Percentiles rank a stretch among this genome's conserved stretches.
These are phyloP conservation scores for Phytophthora boehmeriae DNA, from an alignment of 352 stramenopile species.

Conservation along the genomic window DNA sequence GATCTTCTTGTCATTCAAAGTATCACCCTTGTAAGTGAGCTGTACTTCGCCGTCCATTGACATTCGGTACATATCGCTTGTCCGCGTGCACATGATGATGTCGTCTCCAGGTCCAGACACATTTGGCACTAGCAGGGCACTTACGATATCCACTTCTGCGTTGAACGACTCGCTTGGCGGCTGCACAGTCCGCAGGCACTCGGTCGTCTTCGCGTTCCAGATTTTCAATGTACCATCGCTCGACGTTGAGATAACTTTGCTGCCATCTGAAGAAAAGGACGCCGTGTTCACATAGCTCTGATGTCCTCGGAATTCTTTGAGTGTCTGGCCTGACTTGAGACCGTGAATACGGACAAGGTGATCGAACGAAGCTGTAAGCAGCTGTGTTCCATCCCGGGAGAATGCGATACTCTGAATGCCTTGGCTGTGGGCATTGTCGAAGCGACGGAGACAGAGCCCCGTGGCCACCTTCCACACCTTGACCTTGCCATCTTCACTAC, in stretches of 20 bases:
- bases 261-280: constrained; percentile 76
- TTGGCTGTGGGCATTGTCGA: constrained; percentile 82
- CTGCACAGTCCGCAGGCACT: constrained; percentile 80
- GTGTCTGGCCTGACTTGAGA: constrained; percentile 88
- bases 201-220: constrained; percentile 88
- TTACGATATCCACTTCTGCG: constrained; percentile 83
- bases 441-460: constrained; percentile 90
- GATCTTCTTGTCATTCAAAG: constrained; percentile 61
- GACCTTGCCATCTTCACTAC: constrained; percentile 85
- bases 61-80: constrained; percentile 81
- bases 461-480: constrained; percentile 94
- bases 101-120: constrained; percentile 49
- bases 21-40: constrained; percentile 68
- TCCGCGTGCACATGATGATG: constrained; percentile 89
- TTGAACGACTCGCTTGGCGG: constrained; percentile 52
- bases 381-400: constrained; percentile 89
- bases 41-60: constrained; percentile 69
- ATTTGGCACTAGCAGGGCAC: constrained; percentile 64
- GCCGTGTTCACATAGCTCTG: constrained; percentile 92
- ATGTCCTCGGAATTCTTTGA: constrained; percentile 96
- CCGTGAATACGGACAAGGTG: constrained; percentile 93
- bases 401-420: constrained; percentile 90
- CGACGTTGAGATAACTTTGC: constrained; percentile 84
- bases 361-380: constrained; percentile 92
- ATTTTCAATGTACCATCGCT: constrained; percentile 93